A percentile compares a stretch with the other conserved stretches of the same genome.
These are phyloP conservation scores for Melampsora larici-populina DNA, from an alignment of 1,284 basidiomycete genomes.

Conservation along the genomic window DNA sequence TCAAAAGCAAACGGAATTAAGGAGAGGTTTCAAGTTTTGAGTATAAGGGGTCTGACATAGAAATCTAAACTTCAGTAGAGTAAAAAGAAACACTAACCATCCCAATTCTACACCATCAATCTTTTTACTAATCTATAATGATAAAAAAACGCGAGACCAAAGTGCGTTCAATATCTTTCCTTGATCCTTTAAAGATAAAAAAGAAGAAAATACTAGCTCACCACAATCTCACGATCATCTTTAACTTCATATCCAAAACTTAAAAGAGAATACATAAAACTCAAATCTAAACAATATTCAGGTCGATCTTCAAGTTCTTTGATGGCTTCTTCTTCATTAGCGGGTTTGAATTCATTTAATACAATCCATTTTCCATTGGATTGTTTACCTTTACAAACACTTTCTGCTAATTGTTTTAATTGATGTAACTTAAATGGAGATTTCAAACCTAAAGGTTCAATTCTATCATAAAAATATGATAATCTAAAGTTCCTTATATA, in stretches of 20 bases:
- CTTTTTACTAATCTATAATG: slow-evolving; percentile 79
- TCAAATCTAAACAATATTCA: slow-evolving; percentile 92
- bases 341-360: slow-evolving; percentile 49
- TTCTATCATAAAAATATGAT: slow-evolving; percentile 96
- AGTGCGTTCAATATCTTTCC: neutral
- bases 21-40: neutral
- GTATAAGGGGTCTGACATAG: neutral
- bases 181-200: neutral
- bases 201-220: neutral
- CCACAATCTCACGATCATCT: slow-evolving; percentile 12
- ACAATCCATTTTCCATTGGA: slow-evolving; percentile 15
- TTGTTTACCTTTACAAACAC: slow-evolving; percentile 67
- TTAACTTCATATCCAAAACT: slow-evolving; percentile 59
- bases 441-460: slow-evolving; percentile 69
- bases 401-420: slow-evolving; percentile 65
- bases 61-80: slow-evolving; percentile 58
- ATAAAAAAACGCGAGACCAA: slow-evolving; percentile 72
- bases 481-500: slow-evolving; percentile 71
- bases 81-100: slow-evolving; percentile 84
- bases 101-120: slow-evolving; percentile 87
- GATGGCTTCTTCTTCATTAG: slow-evolving; percentile 61
- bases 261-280: slow-evolving; percentile 86
- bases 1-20: neutral
- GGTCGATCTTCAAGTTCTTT: slow-evolving; percentile 75
- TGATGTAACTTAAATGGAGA: slow-evolving; percentile 62